Base-by-base conservation (phyloP, 768 basidiomycete species). In the Chalciporus pseudorubinellus region DNA sequence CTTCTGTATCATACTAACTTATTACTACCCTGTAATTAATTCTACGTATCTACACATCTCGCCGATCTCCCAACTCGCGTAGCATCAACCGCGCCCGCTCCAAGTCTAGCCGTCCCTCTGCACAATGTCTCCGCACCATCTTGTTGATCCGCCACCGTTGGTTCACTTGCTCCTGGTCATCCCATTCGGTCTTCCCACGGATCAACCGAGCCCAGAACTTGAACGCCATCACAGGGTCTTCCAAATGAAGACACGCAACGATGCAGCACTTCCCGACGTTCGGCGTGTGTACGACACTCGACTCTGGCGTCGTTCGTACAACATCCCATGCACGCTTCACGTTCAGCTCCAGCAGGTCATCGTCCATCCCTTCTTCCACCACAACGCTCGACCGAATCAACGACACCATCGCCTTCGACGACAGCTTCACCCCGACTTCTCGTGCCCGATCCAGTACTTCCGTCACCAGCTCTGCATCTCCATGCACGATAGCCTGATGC, bases 201-300 rank as follows among this genome's bases (percentile, higher is more conserved):
- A 87, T 44, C 52, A 85, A 64, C 44, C 65, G 57, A 43, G 64
- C 58, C 86, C 86, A 89, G 64, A 87, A 86, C 40, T 68, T 66
- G 70, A 74, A 85, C 1, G 84, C 87, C 68, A 82, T 65, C 53
- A 57, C 51, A 0, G 82, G 74, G 41, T 82, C 74, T 18, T 74
- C 67, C 29, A 74, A 72, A 36, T 69, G 69, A 50, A 89, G 63
- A n/a, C 82, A 75, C 8, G 74, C 72, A 13, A 59, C 61, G 18
- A 84, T 72, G 51, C 84, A 78, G 58, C 71, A 72, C 58, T 75
- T 77, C 19, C 79, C 85, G 50, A 79, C 70, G 38, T 75, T 72
- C 26, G 77, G 70, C 22, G 82, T 72, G 40, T 72, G 65, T 26
- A 77, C 59, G 22, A 72, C 58, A 33, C 68, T 67, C 50, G 68